Conservation (phyloP, 129 eudicot genomes). For the Chrysanthemum makinoi region DNA sequence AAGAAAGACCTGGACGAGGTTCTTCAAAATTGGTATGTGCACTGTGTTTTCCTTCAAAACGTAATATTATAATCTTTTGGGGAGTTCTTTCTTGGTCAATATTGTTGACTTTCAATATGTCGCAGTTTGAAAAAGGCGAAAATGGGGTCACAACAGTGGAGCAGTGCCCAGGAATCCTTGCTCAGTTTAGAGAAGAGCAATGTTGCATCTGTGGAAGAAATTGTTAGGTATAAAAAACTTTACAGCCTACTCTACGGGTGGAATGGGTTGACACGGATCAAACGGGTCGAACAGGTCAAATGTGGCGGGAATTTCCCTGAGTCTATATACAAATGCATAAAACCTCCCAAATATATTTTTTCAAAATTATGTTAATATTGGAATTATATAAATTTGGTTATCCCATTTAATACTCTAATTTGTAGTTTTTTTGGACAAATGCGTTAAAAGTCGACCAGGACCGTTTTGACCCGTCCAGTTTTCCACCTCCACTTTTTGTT, state of each 20-base stretch:
- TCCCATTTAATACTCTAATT: too few species aligned
- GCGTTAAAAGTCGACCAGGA: too few species aligned
- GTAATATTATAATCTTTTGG: background rate
- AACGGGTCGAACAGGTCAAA: too few species aligned
- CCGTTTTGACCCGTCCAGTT: too few species aligned
- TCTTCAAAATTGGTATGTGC: constrained; percentile 71
- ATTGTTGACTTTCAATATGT: background rate
- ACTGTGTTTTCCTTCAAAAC: too few species aligned
- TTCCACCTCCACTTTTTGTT: background rate
- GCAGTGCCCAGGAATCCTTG: constrained; percentile 82
- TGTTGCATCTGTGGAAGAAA: constrained; percentile 73
- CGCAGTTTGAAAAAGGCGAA: constrained; percentile 74
- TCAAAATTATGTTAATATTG: too few species aligned
- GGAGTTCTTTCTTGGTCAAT: background rate
- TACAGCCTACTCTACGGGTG: background rate
- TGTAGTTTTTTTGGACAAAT: too few species aligned
- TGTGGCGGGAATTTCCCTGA: too few species aligned
- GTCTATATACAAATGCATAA: too few species aligned
- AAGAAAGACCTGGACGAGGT: constrained; percentile 68
- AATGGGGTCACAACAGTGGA: constrained; percentile 90
- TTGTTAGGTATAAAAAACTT: constrained; percentile 53
- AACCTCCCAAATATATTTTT: too few species aligned
- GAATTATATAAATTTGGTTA: too few species aligned
- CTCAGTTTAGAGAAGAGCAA: constrained; percentile 75
- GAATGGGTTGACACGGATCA: background rate